These are phyloP conservation scores for Papiliotrema flavescens DNA, from an alignment of 1,284 basidiomycete genomes.

Conservation along the genomic window DNA sequence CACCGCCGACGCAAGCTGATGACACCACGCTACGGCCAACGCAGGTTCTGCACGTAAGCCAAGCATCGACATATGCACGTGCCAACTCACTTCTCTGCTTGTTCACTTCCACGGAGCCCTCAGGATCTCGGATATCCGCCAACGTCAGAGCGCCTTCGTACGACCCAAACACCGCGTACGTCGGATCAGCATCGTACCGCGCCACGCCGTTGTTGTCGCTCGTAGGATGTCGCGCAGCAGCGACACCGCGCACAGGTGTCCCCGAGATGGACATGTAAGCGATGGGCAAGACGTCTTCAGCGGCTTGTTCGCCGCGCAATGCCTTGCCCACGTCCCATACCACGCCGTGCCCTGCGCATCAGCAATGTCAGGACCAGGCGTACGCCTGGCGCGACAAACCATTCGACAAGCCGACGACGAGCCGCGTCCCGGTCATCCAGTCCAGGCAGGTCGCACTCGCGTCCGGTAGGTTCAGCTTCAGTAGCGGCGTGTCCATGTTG, in stretches of 20 bases:
- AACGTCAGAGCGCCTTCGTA: slow-evolving; percentile 32
- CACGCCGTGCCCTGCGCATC: slow-evolving; percentile 62
- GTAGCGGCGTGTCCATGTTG: slow-evolving; percentile 55
- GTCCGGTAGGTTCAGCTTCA: slow-evolving; percentile 69
- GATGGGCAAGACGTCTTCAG: slow-evolving; percentile 20
- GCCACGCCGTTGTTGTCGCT: slow-evolving; percentile 14
- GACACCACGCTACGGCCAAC: slow-evolving; percentile 32
- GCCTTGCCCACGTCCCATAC: slow-evolving; percentile 66
- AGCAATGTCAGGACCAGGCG: neutral
- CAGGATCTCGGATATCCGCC: slow-evolving; percentile 35
- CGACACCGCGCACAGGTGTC: slow-evolving; percentile 25
- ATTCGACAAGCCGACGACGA: slow-evolving; percentile 76
- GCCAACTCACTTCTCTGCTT: slow-evolving; percentile 27
- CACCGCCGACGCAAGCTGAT: slow-evolving; percentile 30
- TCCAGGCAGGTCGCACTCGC: slow-evolving; percentile 70
- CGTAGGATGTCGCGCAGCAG: slow-evolving; percentile 26
- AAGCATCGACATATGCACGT: neutral
- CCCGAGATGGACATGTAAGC: slow-evolving; percentile 23
- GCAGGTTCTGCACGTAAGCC: slow-evolving; percentile 22
- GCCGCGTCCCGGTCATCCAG: slow-evolving; percentile 75
- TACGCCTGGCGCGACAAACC: slow-evolving; percentile 48
- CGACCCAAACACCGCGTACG: slow-evolving; percentile 21
- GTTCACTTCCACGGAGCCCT: slow-evolving; percentile 18
- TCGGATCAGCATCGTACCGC: slow-evolving; percentile 25
- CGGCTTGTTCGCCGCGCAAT: slow-evolving; percentile 11